phyloP scores from a whole-genome alignment of 1,139 yeast genomes.

The Hemisphaericaspora lyxosophila region DNA sequence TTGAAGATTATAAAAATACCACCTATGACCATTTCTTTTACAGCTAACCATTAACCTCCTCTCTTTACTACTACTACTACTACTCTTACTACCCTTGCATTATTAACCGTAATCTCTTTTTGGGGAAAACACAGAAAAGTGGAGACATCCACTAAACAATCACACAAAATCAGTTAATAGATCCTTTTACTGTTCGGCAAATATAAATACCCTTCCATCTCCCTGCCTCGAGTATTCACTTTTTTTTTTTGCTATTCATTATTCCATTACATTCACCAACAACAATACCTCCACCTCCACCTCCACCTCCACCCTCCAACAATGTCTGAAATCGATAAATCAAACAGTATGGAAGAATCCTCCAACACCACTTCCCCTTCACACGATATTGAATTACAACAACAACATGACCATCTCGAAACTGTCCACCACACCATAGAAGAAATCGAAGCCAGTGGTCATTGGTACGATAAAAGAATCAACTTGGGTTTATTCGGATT shows the following conservation, averaged over 20 bases:
- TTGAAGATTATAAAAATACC: conserved; percentile 2
- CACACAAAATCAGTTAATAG: not conserved
- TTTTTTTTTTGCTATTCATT: not conserved
- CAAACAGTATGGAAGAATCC: not conserved
- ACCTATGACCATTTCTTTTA: conserved; percentile 4
- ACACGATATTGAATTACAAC: conserved; percentile 11
- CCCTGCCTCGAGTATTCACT: not conserved
- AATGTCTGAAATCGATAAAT: conserved; percentile 1
- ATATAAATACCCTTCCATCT: not conserved
- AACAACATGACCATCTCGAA: conserved; percentile 22
- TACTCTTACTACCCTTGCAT: not conserved
- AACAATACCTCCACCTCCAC: not conserved
- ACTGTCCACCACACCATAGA: conserved; percentile 27
- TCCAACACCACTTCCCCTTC: not conserved
- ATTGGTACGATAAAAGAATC: conserved; percentile 42
- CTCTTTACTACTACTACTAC: not conserved
- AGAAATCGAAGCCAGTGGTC: conserved; percentile 32
- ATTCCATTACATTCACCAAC: not conserved
- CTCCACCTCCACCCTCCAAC: too few species aligned
- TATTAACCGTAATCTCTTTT: not conserved
- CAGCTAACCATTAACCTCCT: too few species aligned
- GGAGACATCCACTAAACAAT: not conserved
- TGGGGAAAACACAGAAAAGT: conserved; percentile 1
- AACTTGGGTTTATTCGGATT: conserved; percentile 9
- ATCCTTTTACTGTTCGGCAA: too few species aligned